Evolutionary conservation across 495 filamentous ascomycete species (phyloP).

Genomic region (Penicillium manginii): DNA sequence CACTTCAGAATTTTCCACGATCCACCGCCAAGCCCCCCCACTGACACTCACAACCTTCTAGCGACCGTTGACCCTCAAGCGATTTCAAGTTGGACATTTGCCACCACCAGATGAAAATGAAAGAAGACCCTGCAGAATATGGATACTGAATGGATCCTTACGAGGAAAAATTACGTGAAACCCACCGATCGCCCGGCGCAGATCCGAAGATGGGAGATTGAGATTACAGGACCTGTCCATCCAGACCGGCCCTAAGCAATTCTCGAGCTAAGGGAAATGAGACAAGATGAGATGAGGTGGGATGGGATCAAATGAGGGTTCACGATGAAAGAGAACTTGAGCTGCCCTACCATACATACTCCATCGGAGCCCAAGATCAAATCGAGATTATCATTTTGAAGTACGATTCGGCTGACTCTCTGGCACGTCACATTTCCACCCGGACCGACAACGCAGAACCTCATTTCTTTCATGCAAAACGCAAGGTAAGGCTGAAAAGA

Average conservation of each 20-base stretch:
- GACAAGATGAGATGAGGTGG: not conserved
- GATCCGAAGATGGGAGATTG: not conserved
- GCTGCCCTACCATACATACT: not conserved
- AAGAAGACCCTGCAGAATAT: not conserved
- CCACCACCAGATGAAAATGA: not conserved
- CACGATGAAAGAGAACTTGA: not conserved
- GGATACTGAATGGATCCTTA: not conserved
- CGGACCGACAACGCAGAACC: not conserved
- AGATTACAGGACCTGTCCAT: not conserved
- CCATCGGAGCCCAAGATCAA: not conserved
- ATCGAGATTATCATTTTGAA: no score
- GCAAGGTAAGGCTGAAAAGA: not conserved
- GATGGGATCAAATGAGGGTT: not conserved
- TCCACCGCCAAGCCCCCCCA: not conserved
- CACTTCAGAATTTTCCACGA: no score
- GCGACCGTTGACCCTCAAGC: not conserved
- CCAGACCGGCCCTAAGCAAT: not conserved
- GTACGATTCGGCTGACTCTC: no score
- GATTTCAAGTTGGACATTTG: not conserved
- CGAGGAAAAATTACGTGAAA: not conserved
- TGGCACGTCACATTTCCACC: not conserved
- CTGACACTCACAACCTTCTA: not conserved
- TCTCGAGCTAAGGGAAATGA: not conserved
- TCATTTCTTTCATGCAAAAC: not conserved
- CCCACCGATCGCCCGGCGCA: no score